Conservation (phyloP, 2,329 filamentous ascomycete species). For the Neocucurbitaria cava region DNA sequence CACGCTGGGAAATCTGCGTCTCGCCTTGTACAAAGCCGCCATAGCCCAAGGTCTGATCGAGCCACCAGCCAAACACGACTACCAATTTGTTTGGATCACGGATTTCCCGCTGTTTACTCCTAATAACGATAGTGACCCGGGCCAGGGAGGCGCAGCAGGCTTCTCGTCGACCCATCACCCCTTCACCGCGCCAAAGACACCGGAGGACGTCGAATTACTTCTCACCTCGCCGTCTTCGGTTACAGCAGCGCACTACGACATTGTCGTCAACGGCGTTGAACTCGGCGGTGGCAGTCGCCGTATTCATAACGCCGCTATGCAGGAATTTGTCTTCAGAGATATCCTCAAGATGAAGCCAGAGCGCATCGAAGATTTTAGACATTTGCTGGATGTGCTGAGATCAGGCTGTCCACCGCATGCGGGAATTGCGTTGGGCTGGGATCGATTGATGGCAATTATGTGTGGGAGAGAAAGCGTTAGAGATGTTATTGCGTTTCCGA, state of each 20-base stretch:
- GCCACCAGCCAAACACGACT: conserved; percentile 57
- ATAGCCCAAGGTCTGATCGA: conserved; percentile 67
- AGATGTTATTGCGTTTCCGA: conserved; percentile 97
- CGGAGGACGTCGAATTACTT: conserved; percentile 76
- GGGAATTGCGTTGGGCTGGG: conserved; percentile 91
- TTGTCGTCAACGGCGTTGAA: conserved; percentile 94
- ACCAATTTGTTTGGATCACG: conserved; percentile 81
- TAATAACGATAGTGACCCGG: conserved; percentile 67
- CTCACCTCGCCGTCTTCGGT: conserved; percentile 73
- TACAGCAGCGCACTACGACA: conserved; percentile 89
- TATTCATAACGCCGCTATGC: conserved; percentile 84
- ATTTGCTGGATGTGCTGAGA: conserved; percentile 80
- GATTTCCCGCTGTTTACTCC: conserved; percentile 94
- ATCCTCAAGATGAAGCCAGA: conserved; percentile 78
- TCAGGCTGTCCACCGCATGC: conserved; percentile 94
- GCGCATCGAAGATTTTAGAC: conserved; percentile 80
- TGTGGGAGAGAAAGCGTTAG: conserved; percentile 77
- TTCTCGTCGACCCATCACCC: conserved; percentile 92
- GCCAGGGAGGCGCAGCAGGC: conserved; percentile 81
- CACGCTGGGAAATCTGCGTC: conserved; percentile 73
- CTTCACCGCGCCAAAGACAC: conserved; percentile 84
- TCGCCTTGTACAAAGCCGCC: conserved; percentile 71
- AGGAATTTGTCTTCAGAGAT: conserved; percentile 83
- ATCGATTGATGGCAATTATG: conserved; percentile 82
- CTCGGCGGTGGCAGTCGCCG: conserved; percentile 90